These are phyloP conservation scores for Candida morakotiae DNA, from an alignment of 805 yeast species.

Conservation along the genomic window DNA sequence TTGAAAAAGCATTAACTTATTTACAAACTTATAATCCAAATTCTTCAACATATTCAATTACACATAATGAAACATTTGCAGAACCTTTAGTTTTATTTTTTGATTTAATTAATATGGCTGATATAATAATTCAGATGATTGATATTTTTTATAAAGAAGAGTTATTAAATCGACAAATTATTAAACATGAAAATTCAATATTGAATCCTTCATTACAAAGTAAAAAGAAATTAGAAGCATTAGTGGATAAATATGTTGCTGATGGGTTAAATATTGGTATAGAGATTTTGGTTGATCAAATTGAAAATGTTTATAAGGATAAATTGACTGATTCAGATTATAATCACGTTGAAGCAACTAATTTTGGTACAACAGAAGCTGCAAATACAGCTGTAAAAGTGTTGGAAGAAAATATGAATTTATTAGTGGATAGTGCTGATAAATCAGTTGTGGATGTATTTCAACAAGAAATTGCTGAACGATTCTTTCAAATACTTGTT, in stretches of 20 bases:
- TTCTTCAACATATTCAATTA: slow-evolving; percentile 26
- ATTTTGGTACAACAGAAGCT: slow-evolving; percentile 49
- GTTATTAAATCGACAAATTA: slow-evolving; percentile 51
- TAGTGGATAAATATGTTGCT: slow-evolving; percentile 86
- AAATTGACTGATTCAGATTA: slow-evolving; percentile 52
- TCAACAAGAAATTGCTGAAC: slow-evolving; percentile 88
- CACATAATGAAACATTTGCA: slow-evolving; percentile 37
- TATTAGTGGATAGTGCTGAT: slow-evolving; percentile 80
- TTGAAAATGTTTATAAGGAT: slow-evolving; percentile 56
- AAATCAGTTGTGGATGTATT: slow-evolving; percentile 85
- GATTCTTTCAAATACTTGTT: slow-evolving; percentile 73
- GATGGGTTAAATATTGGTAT: slow-evolving; percentile 91
- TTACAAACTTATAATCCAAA: slow-evolving; percentile 68
- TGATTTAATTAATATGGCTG: slow-evolving; percentile 90
- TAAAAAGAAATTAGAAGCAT: slow-evolving; percentile 75
- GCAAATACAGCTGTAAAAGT: slow-evolving; percentile 61
- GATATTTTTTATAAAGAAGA: slow-evolving; percentile 89
- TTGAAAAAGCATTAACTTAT: slow-evolving; percentile 71
- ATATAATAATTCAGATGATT: slow-evolving; percentile 86
- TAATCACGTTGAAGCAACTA: slow-evolving; percentile 22
- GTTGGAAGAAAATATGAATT: slow-evolving; percentile 64
- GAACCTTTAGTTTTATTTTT: slow-evolving; percentile 86
- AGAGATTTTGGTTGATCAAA: slow-evolving; percentile 79
- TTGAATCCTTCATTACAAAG: slow-evolving; percentile 71
- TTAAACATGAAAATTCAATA: slow-evolving; percentile 72